Percentiles rank a stretch among this genome's conserved stretches.
phyloP scores from a whole-genome alignment of 2,329 filamentous ascomycete species.

The Rosellinia necatrix region DNA sequence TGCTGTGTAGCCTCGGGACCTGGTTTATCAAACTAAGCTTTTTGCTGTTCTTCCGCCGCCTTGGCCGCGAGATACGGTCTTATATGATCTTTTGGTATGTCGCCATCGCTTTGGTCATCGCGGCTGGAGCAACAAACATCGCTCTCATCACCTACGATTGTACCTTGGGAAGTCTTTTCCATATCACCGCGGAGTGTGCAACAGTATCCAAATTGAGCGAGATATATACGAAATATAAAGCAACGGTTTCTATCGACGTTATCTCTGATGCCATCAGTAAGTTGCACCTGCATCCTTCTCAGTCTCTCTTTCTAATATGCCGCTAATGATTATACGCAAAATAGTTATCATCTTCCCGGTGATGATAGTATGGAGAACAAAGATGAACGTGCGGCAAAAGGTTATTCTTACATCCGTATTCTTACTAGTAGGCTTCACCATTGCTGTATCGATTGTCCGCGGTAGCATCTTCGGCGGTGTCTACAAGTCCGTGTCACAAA shows the following conservation, averaged over 20 bases:
- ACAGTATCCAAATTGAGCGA: background rate
- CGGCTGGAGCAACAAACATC: background rate
- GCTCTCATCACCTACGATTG: background rate
- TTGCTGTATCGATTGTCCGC: background rate
- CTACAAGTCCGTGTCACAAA: background rate
- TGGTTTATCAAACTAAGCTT: too few species aligned
- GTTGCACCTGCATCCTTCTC: background rate
- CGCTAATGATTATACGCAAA: background rate
- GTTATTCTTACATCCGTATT: too few species aligned
- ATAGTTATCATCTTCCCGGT: background rate
- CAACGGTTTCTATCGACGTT: background rate
- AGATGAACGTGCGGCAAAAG: too few species aligned
- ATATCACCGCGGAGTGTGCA: background rate
- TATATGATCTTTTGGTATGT: too few species aligned
- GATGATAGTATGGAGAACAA: too few species aligned
- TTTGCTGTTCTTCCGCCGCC: too few species aligned
- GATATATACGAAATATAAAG: background rate
- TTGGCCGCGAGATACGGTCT: too few species aligned
- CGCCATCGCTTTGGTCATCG: too few species aligned
- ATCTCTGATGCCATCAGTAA: background rate
- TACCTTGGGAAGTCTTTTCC: background rate
- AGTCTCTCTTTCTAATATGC: background rate
- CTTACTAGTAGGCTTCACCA: too few species aligned
- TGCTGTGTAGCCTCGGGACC: too few species aligned
- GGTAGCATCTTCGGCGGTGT: background rate